Conservation (phyloP, 108 stramenopile genomes). For the Epithemia pelagica region DNA sequence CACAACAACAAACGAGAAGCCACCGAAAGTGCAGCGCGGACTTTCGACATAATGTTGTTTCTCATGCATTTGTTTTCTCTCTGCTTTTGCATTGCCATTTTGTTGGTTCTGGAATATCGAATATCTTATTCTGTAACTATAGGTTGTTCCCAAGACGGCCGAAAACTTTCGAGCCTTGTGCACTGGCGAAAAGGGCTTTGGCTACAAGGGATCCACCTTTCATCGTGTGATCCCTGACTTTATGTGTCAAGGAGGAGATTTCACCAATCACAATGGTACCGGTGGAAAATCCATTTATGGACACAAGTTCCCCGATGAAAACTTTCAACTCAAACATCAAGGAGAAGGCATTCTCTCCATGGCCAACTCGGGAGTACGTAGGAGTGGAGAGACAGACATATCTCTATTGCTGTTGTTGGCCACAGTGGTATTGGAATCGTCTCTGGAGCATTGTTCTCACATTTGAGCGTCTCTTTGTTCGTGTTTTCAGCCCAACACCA, state of each 20-base stretch:
- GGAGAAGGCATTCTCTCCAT: conserved; percentile 81
- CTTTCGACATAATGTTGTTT: too few species aligned
- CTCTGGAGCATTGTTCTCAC: not conserved
- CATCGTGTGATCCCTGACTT: conserved; percentile 93
- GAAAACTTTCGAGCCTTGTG: conserved; percentile 72
- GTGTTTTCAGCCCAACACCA: not conserved
- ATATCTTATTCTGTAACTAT: not conserved
- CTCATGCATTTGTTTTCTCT: too few species aligned
- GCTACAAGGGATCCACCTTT: conserved; percentile 85
- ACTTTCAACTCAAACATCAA: conserved; percentile 90
- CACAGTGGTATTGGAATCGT: conserved; percentile 1
- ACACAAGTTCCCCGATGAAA: conserved; percentile 92
- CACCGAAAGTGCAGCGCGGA: too few species aligned
- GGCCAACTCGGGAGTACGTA: conserved; percentile 95
- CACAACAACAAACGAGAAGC: too few species aligned
- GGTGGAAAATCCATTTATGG: conserved; percentile 94
- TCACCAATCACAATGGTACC: conserved; percentile 18
- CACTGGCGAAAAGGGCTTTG: conserved; percentile 47
- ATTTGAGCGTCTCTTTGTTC: not conserved
- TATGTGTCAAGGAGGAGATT: conserved; percentile 69
- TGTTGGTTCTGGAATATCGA: too few species aligned
- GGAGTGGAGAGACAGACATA: conserved; percentile 68
- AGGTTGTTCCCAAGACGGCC: conserved; percentile 94
- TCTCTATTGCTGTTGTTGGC: not conserved
- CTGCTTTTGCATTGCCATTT: too few species aligned